Percentiles rank a stretch among this genome's conserved stretches.
Conservation (phyloP, 1,139 yeast genomes). For the Hyphopichia pseudoburtonii region DNA sequence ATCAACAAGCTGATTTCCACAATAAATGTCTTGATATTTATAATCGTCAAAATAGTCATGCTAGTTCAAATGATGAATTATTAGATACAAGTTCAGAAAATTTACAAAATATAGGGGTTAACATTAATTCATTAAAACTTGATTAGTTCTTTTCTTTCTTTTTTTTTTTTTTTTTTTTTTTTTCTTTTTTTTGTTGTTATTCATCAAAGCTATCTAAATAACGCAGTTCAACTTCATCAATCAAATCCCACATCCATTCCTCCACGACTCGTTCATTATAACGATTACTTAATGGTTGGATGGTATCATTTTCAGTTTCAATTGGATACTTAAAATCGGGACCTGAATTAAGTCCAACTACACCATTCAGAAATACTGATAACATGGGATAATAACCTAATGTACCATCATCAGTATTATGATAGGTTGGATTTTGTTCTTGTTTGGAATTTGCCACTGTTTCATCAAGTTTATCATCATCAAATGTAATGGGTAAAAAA, state of each 20-base stretch:
- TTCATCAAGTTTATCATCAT: conserved; percentile 24
- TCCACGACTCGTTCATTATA: conserved; percentile 74
- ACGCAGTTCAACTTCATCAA: conserved; percentile 82
- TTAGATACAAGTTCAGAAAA: background rate
- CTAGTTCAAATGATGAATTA: background rate
- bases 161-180: too few species aligned
- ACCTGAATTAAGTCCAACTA: conserved; percentile 68
- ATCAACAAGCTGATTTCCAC: conserved; percentile 42
- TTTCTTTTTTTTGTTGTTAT: background rate
- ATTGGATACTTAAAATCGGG: conserved; percentile 58
- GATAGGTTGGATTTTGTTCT: conserved; percentile 48
- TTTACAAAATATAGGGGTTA: conserved; percentile 19
- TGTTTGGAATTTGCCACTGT: conserved; percentile 38
- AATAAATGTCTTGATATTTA: conserved; percentile 45
- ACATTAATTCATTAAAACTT: conserved; percentile 9
- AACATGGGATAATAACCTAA: conserved; percentile 91
- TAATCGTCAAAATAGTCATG: conserved; percentile 16
- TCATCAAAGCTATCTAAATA: conserved; percentile 50
- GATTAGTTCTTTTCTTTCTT: background rate
- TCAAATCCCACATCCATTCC: conserved; percentile 76
- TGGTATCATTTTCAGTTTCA: conserved; percentile 23
- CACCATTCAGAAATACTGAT: conserved; percentile 79
- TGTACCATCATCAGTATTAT: conserved; percentile 71
- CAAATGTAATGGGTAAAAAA: conserved; percentile 59
- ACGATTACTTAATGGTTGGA: conserved; percentile 57